phyloP scores from a whole-genome alignment of 371 early-diverging fungal species.

The Mucor circinelloides region DNA sequence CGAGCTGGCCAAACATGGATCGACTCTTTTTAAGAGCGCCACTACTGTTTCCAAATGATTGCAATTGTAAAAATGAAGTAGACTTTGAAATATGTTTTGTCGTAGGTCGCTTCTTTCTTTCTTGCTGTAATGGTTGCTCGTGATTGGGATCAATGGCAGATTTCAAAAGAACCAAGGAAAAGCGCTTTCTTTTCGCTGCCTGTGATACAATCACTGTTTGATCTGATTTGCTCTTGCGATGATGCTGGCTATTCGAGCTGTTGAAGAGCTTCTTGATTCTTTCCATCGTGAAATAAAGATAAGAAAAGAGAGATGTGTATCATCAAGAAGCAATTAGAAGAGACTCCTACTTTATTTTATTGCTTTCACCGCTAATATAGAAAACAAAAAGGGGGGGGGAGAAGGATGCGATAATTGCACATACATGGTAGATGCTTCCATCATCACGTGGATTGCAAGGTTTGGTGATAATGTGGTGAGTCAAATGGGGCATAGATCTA shows the following conservation, averaged over 20 bases:
- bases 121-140: not conserved
- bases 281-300: conserved; percentile 1
- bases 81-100: conserved; percentile 12
- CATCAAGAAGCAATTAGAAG: not conserved
- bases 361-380: not conserved
- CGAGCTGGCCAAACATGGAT: conserved; percentile 19
- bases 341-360: not conserved
- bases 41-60: not conserved
- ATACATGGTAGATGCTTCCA: not conserved
- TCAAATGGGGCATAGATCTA: no score
- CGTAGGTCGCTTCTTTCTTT: not conserved
- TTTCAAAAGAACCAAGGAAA: not conserved
- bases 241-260: not conserved
- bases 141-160: not conserved
- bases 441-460: not conserved
- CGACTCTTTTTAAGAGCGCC: conserved; percentile 6
- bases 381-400: not conserved
- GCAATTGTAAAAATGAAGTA: conserved; percentile 15
- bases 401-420: not conserved
- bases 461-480: no score
- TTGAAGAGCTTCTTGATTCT: conserved; percentile 1
- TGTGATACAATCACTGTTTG: not conserved
- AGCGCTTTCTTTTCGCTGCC: not conserved
- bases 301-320: not conserved
- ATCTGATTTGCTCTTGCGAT: not conserved